phyloP scores from a whole-genome alignment of 2,329 filamentous ascomycete species.

The Xylariaceae sp. region DNA sequence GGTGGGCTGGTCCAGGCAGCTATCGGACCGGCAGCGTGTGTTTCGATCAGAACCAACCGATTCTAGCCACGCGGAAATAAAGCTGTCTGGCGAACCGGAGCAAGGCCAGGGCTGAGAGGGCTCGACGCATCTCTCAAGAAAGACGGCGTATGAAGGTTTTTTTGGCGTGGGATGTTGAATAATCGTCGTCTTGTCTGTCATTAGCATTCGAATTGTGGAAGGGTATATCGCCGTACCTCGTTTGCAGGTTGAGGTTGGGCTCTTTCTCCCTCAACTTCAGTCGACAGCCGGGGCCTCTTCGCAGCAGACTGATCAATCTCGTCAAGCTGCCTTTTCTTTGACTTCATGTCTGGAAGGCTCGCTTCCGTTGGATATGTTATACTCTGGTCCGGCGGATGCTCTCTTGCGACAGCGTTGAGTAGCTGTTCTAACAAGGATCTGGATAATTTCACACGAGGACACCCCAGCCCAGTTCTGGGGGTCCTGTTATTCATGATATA shows the following conservation, averaged over 20 bases:
- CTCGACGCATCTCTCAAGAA: not conserved
- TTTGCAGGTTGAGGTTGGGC: not conserved
- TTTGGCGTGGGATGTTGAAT: not conserved
- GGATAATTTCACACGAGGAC: not conserved
- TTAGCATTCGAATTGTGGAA: not conserved
- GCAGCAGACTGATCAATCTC: not conserved
- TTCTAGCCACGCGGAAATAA: slow-evolving; percentile 14
- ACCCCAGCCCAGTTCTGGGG: not conserved
- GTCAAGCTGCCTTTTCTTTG: not conserved
- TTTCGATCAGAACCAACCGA: slow-evolving; percentile 31
- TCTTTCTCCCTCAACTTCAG: not conserved
- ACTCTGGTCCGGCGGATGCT: not conserved
- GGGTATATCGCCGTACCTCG: not conserved
- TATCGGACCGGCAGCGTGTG: slow-evolving; percentile 33
- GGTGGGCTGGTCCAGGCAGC: slow-evolving; percentile 25
- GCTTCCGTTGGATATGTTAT: no score
- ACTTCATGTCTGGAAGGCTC: not conserved
- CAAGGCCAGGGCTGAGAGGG: not conserved
- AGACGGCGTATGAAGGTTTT: not conserved
- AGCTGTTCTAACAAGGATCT: not conserved
- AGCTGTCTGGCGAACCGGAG: not conserved
- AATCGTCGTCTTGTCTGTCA: not conserved
- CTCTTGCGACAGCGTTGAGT: not conserved
- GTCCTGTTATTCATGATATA: not conserved
- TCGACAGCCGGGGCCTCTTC: not conserved